Conservation (phyloP, 2,329 filamentous ascomycete species). For the Escovopsis weberi region DNA sequence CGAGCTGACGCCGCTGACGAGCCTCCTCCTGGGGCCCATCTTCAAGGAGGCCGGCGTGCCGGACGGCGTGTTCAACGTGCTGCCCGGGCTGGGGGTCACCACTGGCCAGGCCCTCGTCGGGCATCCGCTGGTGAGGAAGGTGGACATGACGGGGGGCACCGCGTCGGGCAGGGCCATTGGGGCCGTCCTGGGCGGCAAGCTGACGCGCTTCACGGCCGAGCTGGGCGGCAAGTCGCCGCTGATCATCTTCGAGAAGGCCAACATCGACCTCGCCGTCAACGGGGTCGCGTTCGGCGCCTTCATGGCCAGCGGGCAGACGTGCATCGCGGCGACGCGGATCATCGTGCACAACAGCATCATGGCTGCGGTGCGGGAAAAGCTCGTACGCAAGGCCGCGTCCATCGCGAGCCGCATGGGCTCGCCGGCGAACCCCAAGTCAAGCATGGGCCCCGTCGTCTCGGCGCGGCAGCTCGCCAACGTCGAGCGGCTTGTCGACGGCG, state of each 20-base stretch:
- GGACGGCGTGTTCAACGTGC: constrained; percentile 51
- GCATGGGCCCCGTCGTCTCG: constrained; percentile 52
- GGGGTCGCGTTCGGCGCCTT: constrained; percentile 50
- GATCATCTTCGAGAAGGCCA: constrained; percentile 50
- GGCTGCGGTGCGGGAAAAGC: constrained; percentile 46
- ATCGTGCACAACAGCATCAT: constrained; percentile 57
- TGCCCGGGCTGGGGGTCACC: constrained; percentile 37
- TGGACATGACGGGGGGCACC: constrained; percentile 66
- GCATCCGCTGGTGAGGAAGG: constrained; percentile 43
- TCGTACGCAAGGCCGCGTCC: constrained; percentile 47
- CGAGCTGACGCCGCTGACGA: constrained; percentile 47
- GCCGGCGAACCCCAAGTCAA: constrained; percentile 38
- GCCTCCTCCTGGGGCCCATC: constrained; percentile 43
- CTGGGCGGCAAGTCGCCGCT: constrained; percentile 58
- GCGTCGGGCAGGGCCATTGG: constrained; percentile 55
- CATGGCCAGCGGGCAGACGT: constrained; percentile 41
- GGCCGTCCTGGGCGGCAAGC: constrained; percentile 47
- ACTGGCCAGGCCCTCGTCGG: constrained; percentile 40
- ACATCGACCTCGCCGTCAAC: constrained; percentile 51
- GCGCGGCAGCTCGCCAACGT: constrained; percentile 49
- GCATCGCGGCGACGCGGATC: constrained; percentile 58
- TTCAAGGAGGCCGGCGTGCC: constrained; percentile 55
- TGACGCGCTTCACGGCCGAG: constrained; percentile 57
- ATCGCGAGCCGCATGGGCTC: constrained; percentile 40
- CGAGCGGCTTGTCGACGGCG: constrained; percentile 49